phyloP scores from a whole-genome alignment of 1,284 basidiomycete species.

The Leucocoprinus gongylophorus region DNA sequence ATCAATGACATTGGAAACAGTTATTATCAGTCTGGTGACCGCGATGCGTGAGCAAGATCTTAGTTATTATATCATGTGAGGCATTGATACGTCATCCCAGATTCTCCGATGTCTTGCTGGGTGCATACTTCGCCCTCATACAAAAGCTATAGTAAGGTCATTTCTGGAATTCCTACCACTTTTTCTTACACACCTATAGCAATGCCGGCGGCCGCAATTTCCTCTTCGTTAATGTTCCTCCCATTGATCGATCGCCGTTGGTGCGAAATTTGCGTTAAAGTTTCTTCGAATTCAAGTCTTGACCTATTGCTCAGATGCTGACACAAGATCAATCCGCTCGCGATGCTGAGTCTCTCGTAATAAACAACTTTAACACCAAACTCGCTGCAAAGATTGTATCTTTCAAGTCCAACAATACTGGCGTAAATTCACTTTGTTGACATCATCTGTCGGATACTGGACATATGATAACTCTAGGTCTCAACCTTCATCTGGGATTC shows the following conservation, averaged over 20 bases:
- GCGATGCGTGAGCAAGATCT: constrained; percentile 36
- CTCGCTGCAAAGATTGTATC: constrained; percentile 33
- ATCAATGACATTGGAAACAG: constrained; percentile 57
- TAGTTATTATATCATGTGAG: neutral
- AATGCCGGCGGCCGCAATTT: constrained; percentile 49
- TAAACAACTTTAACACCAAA: constrained; percentile 44
- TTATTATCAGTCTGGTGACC: constrained; percentile 39
- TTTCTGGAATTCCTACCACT: neutral
- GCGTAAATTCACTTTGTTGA: constrained; percentile 27
- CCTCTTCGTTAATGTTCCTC: constrained; percentile 54
- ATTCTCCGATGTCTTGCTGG: constrained; percentile 43
- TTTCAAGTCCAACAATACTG: constrained; percentile 39
- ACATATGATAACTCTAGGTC: constrained; percentile 28
- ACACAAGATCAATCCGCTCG: constrained; percentile 35
- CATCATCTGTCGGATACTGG: neutral
- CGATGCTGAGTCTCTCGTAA: constrained; percentile 40
- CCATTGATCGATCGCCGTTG: constrained; percentile 46
- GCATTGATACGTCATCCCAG: constrained; percentile 21
- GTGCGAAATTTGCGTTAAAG: constrained; percentile 24
- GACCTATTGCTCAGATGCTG: constrained; percentile 37
- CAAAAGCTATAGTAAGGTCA: constrained; percentile 42
- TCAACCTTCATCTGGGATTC: constrained; percentile 47
- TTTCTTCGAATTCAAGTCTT: neutral
- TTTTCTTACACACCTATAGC: constrained; percentile 17
- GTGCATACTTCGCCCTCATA: constrained; percentile 47